Evolutionary conservation across 768 basidiomycete species (phyloP).

Genomic region (Tephrocybe sp.): DNA sequence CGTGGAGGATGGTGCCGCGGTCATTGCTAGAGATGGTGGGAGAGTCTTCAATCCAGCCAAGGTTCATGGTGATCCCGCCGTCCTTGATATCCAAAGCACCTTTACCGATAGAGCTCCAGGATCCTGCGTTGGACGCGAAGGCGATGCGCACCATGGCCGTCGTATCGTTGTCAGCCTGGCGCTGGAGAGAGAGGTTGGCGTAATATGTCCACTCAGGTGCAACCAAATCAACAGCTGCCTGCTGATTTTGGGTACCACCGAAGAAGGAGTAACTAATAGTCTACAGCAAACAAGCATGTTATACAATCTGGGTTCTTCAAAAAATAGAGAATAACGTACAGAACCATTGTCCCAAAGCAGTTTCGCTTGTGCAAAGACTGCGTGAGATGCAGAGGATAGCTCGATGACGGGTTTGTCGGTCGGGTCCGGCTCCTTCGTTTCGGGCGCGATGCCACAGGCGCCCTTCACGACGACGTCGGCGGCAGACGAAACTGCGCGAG

Average conservation of each 20-base stretch:
- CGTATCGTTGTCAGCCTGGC: not conserved
- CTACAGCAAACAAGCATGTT: too few relatives aligned
- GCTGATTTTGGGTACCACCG: conserved; percentile 15
- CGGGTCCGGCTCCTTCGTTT: not conserved
- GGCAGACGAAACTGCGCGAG: not conserved
- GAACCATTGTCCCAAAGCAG: conserved; percentile 3
- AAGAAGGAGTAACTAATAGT: conserved; percentile 10
- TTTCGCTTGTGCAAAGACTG: not conserved
- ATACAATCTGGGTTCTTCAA: too few relatives aligned
- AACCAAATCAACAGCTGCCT: conserved; percentile 12
- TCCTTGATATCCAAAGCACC: conserved; percentile 3
- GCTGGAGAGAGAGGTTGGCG: conserved; percentile 12
- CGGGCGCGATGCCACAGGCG: conserved; percentile 1
- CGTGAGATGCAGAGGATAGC: not conserved
- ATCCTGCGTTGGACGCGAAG: conserved; percentile 10
- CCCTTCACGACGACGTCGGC: not conserved
- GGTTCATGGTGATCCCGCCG: conserved; percentile 15
- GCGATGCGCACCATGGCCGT: conserved; percentile 14
- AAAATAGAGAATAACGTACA: not conserved
- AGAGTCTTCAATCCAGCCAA: conserved; percentile 15
- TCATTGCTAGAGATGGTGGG: conserved; percentile 7
- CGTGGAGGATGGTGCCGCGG: conserved; percentile 22
- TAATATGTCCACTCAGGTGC: conserved; percentile 14
- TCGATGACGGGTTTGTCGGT: not conserved
- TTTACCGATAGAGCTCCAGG: conserved; percentile 19